Percentiles rank a stretch among this genome's conserved stretches.
Conservation (phyloP, 1,284 basidiomycete genomes). For the Cutaneotrichosporon mucoides region DNA sequence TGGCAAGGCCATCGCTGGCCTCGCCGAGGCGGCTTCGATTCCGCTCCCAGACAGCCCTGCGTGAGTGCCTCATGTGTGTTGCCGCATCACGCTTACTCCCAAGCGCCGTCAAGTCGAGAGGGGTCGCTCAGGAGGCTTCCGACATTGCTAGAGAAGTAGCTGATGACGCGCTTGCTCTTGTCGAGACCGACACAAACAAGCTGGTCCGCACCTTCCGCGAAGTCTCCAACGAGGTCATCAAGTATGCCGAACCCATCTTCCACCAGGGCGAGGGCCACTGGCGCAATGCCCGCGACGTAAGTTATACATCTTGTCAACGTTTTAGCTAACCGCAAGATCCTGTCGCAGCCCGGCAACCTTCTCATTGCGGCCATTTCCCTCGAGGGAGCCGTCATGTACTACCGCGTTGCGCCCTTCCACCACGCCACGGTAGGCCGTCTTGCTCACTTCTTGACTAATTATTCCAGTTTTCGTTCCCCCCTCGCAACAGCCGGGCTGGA, state of each 20-base stretch:
- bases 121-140: conserved; percentile 10
- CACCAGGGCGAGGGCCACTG: neutral
- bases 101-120: conserved; percentile 1
- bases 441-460: neutral
- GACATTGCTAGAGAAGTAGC: conserved; percentile 10
- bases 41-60: conserved; percentile 40
- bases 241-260: conserved; percentile 9
- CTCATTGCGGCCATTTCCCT: conserved; percentile 27
- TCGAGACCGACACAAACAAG: conserved; percentile 17
- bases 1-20: conserved; percentile 31
- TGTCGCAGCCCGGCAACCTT: conserved; percentile 34
- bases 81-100: neutral
- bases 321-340: conserved; percentile 20
- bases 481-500: conserved; percentile 24
- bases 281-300: conserved; percentile 2
- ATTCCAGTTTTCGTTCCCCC: conserved; percentile 34
- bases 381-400: conserved; percentile 36
- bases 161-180: conserved; percentile 19
- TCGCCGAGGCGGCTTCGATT: conserved; percentile 37
- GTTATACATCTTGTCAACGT: too few relatives aligned
- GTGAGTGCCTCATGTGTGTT: conserved; percentile 18
- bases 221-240: conserved; percentile 12
- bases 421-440: conserved; percentile 27
- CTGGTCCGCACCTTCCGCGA: conserved; percentile 9
- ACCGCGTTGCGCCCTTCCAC: conserved; percentile 37